Evolutionary conservation across 2,329 filamentous ascomycete genomes (phyloP), one percentile per base, ranked within the genome.

Genomic region (Aspergillus chevalieri): DNA sequence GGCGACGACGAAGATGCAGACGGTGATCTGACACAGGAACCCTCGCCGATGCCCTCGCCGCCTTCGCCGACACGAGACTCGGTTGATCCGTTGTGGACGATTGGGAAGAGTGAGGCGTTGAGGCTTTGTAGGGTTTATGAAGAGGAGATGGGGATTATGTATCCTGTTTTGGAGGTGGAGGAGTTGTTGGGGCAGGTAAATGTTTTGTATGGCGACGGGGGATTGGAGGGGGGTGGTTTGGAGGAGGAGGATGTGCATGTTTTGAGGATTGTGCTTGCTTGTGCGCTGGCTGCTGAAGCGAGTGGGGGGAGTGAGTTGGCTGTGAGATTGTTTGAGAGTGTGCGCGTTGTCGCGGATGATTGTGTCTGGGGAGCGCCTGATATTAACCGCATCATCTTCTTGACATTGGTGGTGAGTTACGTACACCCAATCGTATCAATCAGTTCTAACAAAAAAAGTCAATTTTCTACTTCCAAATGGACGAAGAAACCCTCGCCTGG

Each of bases 61-160:
- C 60, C 53, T 4, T 55, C 55, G 3, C 56, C 53, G 3, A 47
- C 54, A 44, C 57, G 55, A 39, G 54, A 59, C 45, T 15, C 57
- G 1, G 70, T 72, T 52, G 90, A 95, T 61, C 88, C 89, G 0
- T 77, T 96, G 8, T 89, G 89, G 81, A 78, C 82, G 12, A 78
- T 93, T 38, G 78, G 79, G 43, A 84, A 85, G 63, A 79, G 86
- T 17, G 89, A 96, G 64, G 88, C 92, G 58, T 66, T 90, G n/a
- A 81, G 88, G 1, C 71, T 95, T 6, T 88, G 87, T 56, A 76
- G 79, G 7, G 74, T 94, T 0, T 91, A 92, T 62, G 86, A 94
- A 55, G 89, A 95, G 58, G 90, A 95, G 65, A 84, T 93, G 67
- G 88, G 88, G 28, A 80, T 91, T 59, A 93, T 95, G 88, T 95